Evolutionary conservation across 176 grass and related monocot genomes (phyloP).

Genomic region (Guadua angustifolia): DNA sequence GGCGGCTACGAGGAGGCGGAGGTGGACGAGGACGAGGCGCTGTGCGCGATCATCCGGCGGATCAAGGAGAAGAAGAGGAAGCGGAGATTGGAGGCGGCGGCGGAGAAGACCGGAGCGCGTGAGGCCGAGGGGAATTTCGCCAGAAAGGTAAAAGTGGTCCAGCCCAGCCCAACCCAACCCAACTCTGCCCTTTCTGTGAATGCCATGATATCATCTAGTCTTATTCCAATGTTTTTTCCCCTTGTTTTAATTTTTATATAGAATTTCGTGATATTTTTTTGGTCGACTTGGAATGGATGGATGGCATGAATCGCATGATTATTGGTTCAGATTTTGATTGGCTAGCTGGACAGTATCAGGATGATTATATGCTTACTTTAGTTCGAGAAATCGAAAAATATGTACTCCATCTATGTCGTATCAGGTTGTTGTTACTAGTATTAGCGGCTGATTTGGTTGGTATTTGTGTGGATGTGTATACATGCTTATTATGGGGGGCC

Average conservation of each 20-base stretch:
- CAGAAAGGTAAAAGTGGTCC: slow-evolving; percentile 55
- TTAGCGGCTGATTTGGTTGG: slow-evolving; percentile 26
- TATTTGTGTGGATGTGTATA: not conserved
- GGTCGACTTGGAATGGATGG: not conserved
- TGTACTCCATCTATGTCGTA: not conserved
- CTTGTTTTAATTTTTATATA: not conserved
- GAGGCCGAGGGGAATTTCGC: slow-evolving; percentile 39
- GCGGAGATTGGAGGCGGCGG: not conserved
- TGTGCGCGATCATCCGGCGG: slow-evolving; percentile 29
- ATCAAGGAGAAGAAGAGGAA: slow-evolving; percentile 36
- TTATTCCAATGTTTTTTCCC: not conserved
- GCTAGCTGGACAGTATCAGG: not conserved
- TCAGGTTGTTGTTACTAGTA: slow-evolving; percentile 6
- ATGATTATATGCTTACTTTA: slow-evolving; percentile 19
- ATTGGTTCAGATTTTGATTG: not conserved
- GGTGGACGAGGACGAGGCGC: slow-evolving; percentile 29
- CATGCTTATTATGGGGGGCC: not conserved
- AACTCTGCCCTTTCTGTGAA: not conserved
- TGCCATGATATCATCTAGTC: slow-evolving; percentile 35
- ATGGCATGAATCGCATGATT: not conserved
- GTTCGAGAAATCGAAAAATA: not conserved
- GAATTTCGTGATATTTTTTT: not conserved
- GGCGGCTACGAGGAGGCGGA: not conserved
- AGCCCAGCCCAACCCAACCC: slow-evolving; percentile 42
- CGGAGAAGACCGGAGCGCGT: not conserved